A percentile compares a stretch with the other conserved stretches of the same genome.
These are phyloP conservation scores for Aspergillus calidoustus DNA, from an alignment of 2,329 filamentous ascomycete genomes.

Conservation along the genomic window DNA sequence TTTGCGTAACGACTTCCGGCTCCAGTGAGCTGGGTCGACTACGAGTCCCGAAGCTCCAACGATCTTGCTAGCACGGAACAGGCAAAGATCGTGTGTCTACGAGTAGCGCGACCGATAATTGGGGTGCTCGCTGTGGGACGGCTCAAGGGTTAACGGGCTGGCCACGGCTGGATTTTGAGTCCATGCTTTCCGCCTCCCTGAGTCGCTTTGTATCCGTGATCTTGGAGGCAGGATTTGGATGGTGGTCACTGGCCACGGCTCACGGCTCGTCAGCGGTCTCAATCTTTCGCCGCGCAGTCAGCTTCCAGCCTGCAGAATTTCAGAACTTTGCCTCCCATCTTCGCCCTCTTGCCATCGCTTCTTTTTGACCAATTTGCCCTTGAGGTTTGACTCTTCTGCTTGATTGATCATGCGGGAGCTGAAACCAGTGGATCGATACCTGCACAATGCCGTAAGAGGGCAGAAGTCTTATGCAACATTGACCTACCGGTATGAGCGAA, in stretches of 20 bases:
- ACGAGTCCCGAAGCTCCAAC: constrained; percentile 13
- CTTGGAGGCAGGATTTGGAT: not conserved
- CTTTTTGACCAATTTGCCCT: not conserved
- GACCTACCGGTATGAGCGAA: not conserved
- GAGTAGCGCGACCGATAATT: constrained; percentile 11
- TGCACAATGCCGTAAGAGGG: constrained; percentile 7
- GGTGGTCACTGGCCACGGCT: not conserved
- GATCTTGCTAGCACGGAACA: constrained; percentile 13
- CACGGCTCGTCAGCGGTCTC: constrained; percentile 8
- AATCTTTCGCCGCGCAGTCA: constrained; percentile 9
- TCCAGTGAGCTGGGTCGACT: constrained; percentile 20
- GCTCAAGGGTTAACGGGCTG: not conserved
- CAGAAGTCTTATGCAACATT: not conserved
- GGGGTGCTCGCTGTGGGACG: constrained; percentile 2
- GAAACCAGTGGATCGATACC: not conserved
- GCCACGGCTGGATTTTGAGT: constrained; percentile 11
- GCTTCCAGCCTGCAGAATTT: not conserved
- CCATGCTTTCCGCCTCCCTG: not conserved
- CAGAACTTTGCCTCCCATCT: not conserved
- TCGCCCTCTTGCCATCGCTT: not conserved
- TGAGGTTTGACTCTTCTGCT: not conserved
- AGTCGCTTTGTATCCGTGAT: constrained; percentile 7
- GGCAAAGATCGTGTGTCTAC: constrained; percentile 13
- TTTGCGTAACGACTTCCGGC: constrained; percentile 23
- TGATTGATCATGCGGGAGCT: constrained; percentile 8